Evolutionary conservation across 345 rosid genomes (phyloP), one percentile per base, ranked within the genome.

Genomic region (Geranium rotundifolium): DNA sequence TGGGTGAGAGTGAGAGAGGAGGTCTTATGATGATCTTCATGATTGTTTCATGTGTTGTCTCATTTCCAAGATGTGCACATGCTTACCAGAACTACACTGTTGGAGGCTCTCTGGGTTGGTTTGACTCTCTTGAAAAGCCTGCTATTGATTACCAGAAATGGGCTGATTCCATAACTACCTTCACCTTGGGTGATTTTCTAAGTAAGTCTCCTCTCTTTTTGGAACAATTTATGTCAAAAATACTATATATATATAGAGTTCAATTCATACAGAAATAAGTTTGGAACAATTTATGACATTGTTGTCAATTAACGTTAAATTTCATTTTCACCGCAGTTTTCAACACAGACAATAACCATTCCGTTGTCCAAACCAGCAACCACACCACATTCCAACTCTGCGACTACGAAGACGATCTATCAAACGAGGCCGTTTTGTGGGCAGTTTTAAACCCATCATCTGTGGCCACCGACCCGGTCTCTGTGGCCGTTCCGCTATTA

Each of bases 61-160:
- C 34, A 7, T 15, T 70, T 58, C 65, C 71, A 56, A 71, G 78
- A 59, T 72, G 75, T 12, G 91, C 59, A n/a, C 70, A 37, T 49
- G 91, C 90, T 56, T 89, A 87, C 84, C 84, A 74, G 81, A 90
- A 92, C 76, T 84, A 87, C 82, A 90, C 97, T 5, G 97, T 92
- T 4, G 96, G 97, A 5, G 97, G 75, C 60, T 77, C 93, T 4
- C 65, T 78, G 57, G 97, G 99, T 2, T 90, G 96, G 97, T 86
- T 68, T 54, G 86, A 80, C 57, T 58, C 2, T 23, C 75, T 68
- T 50, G 78, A 80, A 67, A 88, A 80, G 72, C 78, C 91, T 7
- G 71, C 34, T 27, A 82, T 76, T 0, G 68, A 90, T 69, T 90
- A 86, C 76, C 95, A 83, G 76, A 85, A 88, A 79, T 93, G 99